Conservation (phyloP, 2,329 filamentous ascomycete genomes). For the Beauveria sp. region DNA sequence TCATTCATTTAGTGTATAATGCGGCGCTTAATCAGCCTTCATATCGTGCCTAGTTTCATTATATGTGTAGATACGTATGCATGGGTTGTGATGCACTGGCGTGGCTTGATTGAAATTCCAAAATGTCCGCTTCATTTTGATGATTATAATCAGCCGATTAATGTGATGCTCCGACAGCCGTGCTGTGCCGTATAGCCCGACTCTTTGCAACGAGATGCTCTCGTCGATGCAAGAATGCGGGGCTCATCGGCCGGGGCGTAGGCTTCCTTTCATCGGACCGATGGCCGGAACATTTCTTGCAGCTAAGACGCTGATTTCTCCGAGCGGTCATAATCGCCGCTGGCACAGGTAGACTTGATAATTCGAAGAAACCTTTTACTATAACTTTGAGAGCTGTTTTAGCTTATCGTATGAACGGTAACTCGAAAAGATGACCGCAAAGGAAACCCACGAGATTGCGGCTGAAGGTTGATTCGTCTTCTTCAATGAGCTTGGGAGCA, state of each 20-base stretch:
- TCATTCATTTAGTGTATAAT: too few relatives aligned
- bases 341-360: not conserved
- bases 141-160: too few relatives aligned
- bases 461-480: not conserved
- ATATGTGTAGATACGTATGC: too few relatives aligned
- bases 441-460: not conserved
- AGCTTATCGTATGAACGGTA: not conserved
- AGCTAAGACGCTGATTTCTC: not conserved
- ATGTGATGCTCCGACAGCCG: too few relatives aligned
- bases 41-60: too few relatives aligned
- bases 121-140: too few relatives aligned
- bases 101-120: too few relatives aligned
- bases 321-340: not conserved
- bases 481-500: not conserved
- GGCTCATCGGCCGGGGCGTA: not conserved
- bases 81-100: too few relatives aligned
- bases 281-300: not conserved
- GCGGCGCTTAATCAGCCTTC: too few relatives aligned
- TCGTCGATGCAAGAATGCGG: not conserved
- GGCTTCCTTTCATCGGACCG: not conserved
- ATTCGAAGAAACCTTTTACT: not conserved
- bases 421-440: not conserved
- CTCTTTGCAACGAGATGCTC: not conserved
- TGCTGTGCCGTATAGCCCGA: not conserved
- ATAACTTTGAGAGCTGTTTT: not conserved